phyloP scores from a whole-genome alignment of 2,329 filamentous ascomycete species.

The Phyllosticta citriasiana region DNA sequence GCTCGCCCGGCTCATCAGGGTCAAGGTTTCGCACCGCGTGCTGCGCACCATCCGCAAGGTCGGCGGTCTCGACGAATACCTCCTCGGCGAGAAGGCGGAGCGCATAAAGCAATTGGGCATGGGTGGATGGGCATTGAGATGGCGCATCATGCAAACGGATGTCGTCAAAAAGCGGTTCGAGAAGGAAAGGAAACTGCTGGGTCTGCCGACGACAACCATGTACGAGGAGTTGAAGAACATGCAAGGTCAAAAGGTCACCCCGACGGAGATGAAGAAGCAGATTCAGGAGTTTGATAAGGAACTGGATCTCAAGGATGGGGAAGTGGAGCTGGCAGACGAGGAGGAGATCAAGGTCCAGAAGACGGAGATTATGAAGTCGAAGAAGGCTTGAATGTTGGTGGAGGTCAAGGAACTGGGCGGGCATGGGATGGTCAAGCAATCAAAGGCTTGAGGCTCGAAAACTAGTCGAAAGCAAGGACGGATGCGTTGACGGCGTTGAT shows the following conservation, averaged over 20 bases:
- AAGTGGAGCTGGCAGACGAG: background rate
- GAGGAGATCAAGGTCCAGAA: background rate
- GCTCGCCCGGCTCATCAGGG: conserved; percentile 53
- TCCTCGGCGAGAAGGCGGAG: conserved; percentile 64
- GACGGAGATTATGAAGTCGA: background rate
- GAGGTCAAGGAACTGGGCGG: background rate
- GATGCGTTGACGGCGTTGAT: background rate
- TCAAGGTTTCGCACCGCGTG: conserved; percentile 60
- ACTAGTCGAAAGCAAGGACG: background rate
- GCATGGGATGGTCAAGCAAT: background rate
- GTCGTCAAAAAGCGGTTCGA: conserved; percentile 57
- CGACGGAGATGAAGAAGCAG: conserved; percentile 2
- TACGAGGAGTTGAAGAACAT: conserved; percentile 17
- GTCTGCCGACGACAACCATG: conserved; percentile 43
- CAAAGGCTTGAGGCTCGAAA: background rate
- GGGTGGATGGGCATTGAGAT: conserved; percentile 81
- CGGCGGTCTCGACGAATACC: conserved; percentile 84
- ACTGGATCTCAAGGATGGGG: conserved; percentile 2
- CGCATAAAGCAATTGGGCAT: conserved; percentile 81
- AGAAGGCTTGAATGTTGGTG: background rate
- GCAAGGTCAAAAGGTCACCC: conserved; percentile 18
- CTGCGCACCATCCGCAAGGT: conserved; percentile 62
- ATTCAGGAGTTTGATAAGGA: background rate
- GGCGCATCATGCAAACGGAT: conserved; percentile 75
- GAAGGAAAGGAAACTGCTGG: conserved; percentile 53